Percentiles rank a stretch among this genome's conserved stretches.
Evolutionary conservation across 1,284 basidiomycete species (phyloP).

Genomic region (Ceratobasidium sp.): DNA sequence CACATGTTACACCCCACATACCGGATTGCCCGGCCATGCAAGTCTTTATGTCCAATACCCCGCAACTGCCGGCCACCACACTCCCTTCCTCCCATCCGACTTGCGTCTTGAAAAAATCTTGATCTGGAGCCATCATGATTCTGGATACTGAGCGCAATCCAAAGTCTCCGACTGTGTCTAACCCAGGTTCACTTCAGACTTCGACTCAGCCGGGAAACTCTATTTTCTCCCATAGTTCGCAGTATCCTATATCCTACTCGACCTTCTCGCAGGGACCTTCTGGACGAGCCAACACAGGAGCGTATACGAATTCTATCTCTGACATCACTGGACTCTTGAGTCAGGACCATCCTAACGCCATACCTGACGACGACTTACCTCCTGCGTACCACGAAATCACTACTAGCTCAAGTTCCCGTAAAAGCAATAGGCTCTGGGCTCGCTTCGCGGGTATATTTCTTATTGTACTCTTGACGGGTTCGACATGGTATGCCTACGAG

Average conservation of each 20-base stretch:
- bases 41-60: too few species aligned
- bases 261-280: slow-evolving; percentile 4
- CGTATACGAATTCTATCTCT: neutral
- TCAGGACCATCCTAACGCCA: neutral
- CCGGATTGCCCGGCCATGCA: too few species aligned
- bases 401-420: neutral
- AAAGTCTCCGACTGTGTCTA: neutral
- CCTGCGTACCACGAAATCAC: slow-evolving; percentile 12
- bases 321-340: neutral
- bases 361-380: neutral
- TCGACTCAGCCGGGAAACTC: neutral
- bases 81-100: too few species aligned
- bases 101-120: too few species aligned
- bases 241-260: slow-evolving; percentile 8
- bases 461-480: neutral
- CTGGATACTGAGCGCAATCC: slow-evolving; percentile 1
- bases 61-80: too few species aligned
- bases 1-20: too few species aligned
- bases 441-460: neutral
- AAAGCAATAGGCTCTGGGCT: neutral
- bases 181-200: neutral
- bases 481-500: neutral
- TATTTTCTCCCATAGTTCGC: slow-evolving; percentile 2
- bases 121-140: slow-evolving; percentile 34
- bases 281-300: too few species aligned